phyloP scores from a whole-genome alignment of 2,329 filamentous ascomycete species.

The Aspergillus neotritici region DNA sequence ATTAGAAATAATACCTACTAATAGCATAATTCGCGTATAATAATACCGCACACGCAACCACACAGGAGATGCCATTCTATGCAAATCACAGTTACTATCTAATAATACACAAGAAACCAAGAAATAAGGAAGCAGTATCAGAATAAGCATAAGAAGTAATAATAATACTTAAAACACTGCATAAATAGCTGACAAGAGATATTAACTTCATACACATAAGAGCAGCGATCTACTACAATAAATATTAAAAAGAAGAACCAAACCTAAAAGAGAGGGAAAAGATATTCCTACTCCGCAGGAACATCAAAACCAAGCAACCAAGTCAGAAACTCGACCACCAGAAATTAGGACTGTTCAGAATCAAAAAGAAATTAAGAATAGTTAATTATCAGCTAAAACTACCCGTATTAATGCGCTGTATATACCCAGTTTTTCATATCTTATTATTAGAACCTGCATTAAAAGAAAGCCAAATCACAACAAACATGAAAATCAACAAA shows the following conservation, averaged over 20 bases:
- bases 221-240: not conserved
- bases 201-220: not conserved
- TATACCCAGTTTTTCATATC: too few species aligned
- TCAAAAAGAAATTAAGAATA: conserved; percentile 2
- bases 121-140: not conserved
- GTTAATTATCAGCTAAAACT: conserved; percentile 3
- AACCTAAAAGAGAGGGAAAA: not conserved
- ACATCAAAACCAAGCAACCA: conserved; percentile 3
- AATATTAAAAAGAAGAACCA: not conserved
- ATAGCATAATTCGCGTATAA: not conserved
- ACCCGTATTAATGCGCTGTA: too few species aligned
- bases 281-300: not conserved
- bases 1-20: too few species aligned
- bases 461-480: too few species aligned
- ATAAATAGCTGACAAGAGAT: not conserved
- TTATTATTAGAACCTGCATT: too few species aligned
- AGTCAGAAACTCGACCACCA: conserved; percentile 2
- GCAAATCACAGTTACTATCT: not conserved
- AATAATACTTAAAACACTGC: not conserved
- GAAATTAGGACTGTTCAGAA: not conserved
- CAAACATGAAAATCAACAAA: too few species aligned
- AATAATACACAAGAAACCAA: not conserved
- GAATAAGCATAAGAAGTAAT: not conserved
- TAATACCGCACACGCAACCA: not conserved
- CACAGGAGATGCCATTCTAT: not conserved